phyloP scores from a whole-genome alignment of 2,329 filamentous ascomycete species.

The Claviceps africana region DNA sequence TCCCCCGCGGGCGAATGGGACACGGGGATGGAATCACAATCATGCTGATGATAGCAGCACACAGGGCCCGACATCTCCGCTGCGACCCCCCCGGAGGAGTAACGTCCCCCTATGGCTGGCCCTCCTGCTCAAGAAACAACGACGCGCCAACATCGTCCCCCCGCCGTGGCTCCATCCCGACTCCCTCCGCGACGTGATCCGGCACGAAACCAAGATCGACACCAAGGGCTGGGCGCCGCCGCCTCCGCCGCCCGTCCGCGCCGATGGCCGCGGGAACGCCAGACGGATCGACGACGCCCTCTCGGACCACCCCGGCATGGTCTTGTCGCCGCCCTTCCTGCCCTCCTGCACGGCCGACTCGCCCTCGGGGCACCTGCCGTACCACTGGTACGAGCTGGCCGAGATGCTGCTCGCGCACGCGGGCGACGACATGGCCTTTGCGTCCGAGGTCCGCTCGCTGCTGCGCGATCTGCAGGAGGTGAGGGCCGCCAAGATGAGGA shows the following conservation, averaged over 20 bases:
- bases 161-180: constrained; percentile 76
- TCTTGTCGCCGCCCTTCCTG: constrained; percentile 61
- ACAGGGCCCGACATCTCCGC: constrained; percentile 64
- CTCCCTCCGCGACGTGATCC: constrained; percentile 63
- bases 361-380: constrained; percentile 61
- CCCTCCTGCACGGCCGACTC: constrained; percentile 58
- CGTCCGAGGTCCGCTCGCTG: constrained; percentile 60
- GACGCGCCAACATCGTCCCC: constrained; percentile 80
- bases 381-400: constrained; percentile 88
- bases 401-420: constrained; percentile 79
- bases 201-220: constrained; percentile 62
- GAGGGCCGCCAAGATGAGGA: constrained; percentile 75
- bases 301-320: constrained; percentile 14
- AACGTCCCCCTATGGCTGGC: constrained; percentile 87
- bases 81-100: constrained; percentile 69
- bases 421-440: constrained; percentile 62
- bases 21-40: too few species aligned
- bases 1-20: too few species aligned
- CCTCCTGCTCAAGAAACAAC: constrained; percentile 84
- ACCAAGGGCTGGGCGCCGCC: constrained; percentile 64
- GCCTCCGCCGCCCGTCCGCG: constrained; percentile 47
- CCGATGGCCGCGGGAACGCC: constrained; percentile 31
- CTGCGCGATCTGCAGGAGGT: constrained; percentile 77
- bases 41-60: too few species aligned
- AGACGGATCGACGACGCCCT: constrained; percentile 17